Evolutionary conservation across 257 asterid genomes (phyloP), one percentile per base, ranked within the genome.

Genomic region (Fraxinus pennsylvanica): DNA sequence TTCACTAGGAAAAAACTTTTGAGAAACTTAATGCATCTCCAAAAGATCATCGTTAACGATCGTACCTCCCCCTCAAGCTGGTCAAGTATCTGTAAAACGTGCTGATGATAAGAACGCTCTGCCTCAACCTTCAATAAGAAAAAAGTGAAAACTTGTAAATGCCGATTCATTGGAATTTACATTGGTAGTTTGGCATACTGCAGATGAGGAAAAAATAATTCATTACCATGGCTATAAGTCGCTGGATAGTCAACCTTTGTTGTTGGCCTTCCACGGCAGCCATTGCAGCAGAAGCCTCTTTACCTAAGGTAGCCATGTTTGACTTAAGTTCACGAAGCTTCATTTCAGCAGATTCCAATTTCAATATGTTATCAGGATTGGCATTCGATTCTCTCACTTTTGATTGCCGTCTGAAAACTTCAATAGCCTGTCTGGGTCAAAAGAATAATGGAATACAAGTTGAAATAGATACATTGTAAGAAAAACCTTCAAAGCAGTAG

Each of bases 21-120:
- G 33, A 25, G 33, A 61, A 25, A 15, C 68, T 61, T 5, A 54
- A 15, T 54, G 9, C 27, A 54, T 54, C 27, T 54, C 65, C 66
- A 57, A 12, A 0, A n/a, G 29, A 57, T 0, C 66, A 5, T 22
- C 0, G 15, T 21, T 22, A 35, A 59, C 29, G 66, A 75, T 33
- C 81, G 63, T 84, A 92, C 97, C 92, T 92, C 92, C 14, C 80
- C 87, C 74, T 91, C 94, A 45, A 90, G 94, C 83, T 87, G 91
- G 85, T 88, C 87, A n/a, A 92, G 94, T 76, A 92, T 86, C 79
- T 86, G 84, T 13, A 89, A 82, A 57, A 89, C 89, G 36, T 78
- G 88, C 71, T 79, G 88, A 81, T 90, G 97, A 84, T 92, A 88
- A 76, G 76, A 77, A 74, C 84, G 84, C 81, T 92, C 96, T 4